Evolutionary conservation across 441 rosid genomes (phyloP).

Genomic region (Arabidopsis hybrid): DNA sequence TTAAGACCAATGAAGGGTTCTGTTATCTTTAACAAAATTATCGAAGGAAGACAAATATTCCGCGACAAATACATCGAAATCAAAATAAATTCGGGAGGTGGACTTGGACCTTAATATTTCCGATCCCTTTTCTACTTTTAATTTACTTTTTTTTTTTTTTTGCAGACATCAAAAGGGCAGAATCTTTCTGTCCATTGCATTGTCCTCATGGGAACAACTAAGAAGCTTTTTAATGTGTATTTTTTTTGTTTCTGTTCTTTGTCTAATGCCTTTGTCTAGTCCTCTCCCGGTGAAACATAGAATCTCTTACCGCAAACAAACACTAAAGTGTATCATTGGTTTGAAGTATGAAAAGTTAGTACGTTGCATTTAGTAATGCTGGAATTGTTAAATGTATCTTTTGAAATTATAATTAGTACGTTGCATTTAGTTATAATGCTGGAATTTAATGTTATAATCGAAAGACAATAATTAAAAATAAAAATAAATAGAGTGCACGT

Average conservation of each 20-base stretch:
- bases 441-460: too few species aligned
- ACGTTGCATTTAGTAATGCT: background rate
- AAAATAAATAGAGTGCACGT: background rate
- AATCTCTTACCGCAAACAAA: slow-evolving; percentile 9
- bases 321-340: background rate
- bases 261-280: slow-evolving; percentile 4
- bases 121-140: background rate
- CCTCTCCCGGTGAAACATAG: slow-evolving; percentile 29
- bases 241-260: slow-evolving; percentile 9
- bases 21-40: slow-evolving; percentile 2
- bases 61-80: slow-evolving; percentile 38
- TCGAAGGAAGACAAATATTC: slow-evolving; percentile 31
- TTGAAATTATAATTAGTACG: background rate
- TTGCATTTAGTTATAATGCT: too few species aligned
- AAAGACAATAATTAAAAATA: too few species aligned
- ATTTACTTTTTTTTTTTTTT: background rate
- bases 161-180: slow-evolving; percentile 22
- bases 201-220: slow-evolving; percentile 41
- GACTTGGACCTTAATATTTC: slow-evolving; percentile 36
- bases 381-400: background rate
- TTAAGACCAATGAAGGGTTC: background rate
- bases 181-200: slow-evolving; percentile 33
- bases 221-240: slow-evolving; percentile 3
- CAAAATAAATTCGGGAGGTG: slow-evolving; percentile 29
- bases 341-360: background rate